phyloP scores from a whole-genome alignment of 192 early-diverging fungal species.

The Coemansia erecta region DNA sequence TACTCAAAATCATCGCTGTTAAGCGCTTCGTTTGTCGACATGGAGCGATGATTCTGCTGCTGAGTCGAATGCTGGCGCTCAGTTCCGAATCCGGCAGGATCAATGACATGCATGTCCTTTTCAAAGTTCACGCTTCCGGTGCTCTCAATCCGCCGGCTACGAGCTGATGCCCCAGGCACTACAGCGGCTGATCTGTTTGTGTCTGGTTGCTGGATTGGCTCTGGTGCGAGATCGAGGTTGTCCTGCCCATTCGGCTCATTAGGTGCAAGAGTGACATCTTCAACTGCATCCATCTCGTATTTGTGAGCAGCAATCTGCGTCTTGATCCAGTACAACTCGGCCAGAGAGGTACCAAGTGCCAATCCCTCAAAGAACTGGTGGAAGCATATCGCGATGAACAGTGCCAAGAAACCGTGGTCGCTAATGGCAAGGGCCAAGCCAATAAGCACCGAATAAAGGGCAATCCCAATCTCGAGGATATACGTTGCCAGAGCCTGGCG shows the following conservation, averaged over 20 bases:
- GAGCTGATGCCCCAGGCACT: too few species aligned
- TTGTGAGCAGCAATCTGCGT: conserved; percentile 30
- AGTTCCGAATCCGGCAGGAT: too few species aligned
- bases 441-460: conserved; percentile 71
- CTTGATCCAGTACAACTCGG: conserved; percentile 57
- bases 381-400: conserved; percentile 66
- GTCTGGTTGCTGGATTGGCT: too few species aligned
- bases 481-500: conserved; percentile 57
- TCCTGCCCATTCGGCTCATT: not conserved
- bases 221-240: too few species aligned
- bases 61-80: not conserved
- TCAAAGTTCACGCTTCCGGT: too few species aligned
- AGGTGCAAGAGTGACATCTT: not conserved
- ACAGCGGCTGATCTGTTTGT: too few species aligned
- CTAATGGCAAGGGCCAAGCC: conserved; percentile 60
- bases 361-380: conserved; percentile 77
- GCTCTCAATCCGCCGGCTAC: too few species aligned
- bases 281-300: too few species aligned
- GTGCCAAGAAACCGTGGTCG: conserved; percentile 52
- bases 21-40: too few species aligned
- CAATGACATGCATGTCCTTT: too few species aligned
- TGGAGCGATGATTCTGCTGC: too few species aligned
- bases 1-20: conserved; percentile 25
- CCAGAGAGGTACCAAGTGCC: conserved; percentile 68
- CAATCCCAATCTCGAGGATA: conserved; percentile 71